These are phyloP conservation scores for Smittium mucronatum DNA, from an alignment of 371 early-diverging fungal genomes.

Conservation along the genomic window DNA sequence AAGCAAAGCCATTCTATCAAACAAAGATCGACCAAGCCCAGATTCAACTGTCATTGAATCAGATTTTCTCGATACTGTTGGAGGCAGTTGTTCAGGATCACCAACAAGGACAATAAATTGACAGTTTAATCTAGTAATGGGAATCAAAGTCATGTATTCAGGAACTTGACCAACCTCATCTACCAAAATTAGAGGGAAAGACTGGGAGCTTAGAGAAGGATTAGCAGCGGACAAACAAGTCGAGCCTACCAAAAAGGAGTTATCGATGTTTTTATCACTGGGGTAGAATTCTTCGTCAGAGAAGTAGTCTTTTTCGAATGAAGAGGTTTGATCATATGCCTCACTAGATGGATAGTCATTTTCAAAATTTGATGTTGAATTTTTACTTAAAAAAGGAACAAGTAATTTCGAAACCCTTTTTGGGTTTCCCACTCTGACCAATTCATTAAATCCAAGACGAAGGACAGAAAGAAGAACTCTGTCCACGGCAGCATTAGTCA, in stretches of 20 bases:
- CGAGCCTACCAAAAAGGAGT: constrained; percentile 53
- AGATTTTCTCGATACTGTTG: constrained; percentile 49
- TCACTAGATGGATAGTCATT: not conserved
- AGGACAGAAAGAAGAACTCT: constrained; percentile 53
- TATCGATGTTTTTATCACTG: constrained; percentile 22
- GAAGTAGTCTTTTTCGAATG: not conserved
- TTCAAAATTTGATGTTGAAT: constrained; percentile 18
- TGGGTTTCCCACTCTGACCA: constrained; percentile 75
- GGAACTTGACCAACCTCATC: constrained; percentile 83
- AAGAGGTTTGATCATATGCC: not conserved
- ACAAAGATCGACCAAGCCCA: constrained; percentile 73
- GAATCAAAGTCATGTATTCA: constrained; percentile 79
- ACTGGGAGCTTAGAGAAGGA: constrained; percentile 43
- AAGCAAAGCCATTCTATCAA: constrained; percentile 59
- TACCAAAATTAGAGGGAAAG: constrained; percentile 60
- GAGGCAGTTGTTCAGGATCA: constrained; percentile 85
- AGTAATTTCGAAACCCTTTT: constrained; percentile 61
- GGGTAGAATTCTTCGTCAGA: not conserved
- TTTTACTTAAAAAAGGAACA: constrained; percentile 50
- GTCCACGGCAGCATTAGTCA: constrained; percentile 85
- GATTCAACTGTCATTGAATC: constrained; percentile 27
- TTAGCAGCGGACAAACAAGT: constrained; percentile 69
- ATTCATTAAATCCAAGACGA: constrained; percentile 55
- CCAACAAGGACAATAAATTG: constrained; percentile 70
- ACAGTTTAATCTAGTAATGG: constrained; percentile 48